Evolutionary conservation across 192 early-diverging fungal genomes (phyloP), one percentile per base, ranked within the genome.

Genomic region (Pilobolus umbonatus): DNA sequence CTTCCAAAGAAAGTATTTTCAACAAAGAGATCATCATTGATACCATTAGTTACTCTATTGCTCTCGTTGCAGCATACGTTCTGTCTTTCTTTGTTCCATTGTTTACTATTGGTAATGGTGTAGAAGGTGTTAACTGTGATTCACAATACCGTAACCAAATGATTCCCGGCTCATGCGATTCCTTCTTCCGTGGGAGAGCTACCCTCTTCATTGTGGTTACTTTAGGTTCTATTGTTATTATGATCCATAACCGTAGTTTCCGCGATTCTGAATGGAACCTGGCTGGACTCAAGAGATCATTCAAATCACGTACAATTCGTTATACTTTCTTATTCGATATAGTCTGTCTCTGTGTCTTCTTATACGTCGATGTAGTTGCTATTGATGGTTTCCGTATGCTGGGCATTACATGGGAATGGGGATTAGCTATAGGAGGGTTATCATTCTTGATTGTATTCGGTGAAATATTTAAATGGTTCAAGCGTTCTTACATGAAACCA

Each of bases 391-490:
- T 88, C 48, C 75, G 79, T 68, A 71, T 80, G 68, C 61, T 75
- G 36, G 66, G 65, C 17, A 78, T 88, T 32, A 65, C 76, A 51
- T 89, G 83, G 83, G 87, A 88, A 73, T 90, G 88, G 88, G 85
- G 82, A 49, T 57, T 88, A 36, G 75, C 79, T 42, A 53, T 79
- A n/a, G 69, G 72, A 29, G 65, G 80, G 5, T 60, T 77, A 49
- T 35, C 88, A 15, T 43, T 88, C 24, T 87, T 82, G 64, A 55
- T 86, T 11, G 76, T 76, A 11, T 46, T 78, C 25, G 75, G 77
- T 17, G 87, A 90, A 62, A 2, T 80, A 12, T 90, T 81, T 77
- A 90, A 90, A 71, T 24, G 26, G 28, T 10, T 39, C n/a, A 69
- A 69, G 26, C 55, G 61, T 14, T 32, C 35, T 19, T 52, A n/a